These are phyloP conservation scores for Zoysia matrella DNA, from an alignment of 202 grass and related monocot genomes.

Conservation along the genomic window DNA sequence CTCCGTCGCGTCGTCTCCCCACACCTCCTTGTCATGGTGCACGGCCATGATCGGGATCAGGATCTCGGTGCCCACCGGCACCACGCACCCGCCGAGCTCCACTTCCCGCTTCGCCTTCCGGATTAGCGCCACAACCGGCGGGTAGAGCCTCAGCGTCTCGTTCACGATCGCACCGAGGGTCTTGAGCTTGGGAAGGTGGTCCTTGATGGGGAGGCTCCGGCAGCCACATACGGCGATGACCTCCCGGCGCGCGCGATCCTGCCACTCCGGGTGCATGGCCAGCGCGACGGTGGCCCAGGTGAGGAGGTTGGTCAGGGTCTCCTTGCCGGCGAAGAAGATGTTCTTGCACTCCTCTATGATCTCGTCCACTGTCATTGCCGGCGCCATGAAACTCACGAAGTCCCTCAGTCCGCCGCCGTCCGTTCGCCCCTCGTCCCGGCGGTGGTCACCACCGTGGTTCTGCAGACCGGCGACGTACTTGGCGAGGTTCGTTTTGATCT, in stretches of 20 bases:
- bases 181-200: slow-evolving; percentile 66
- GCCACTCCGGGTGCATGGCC: slow-evolving; percentile 87
- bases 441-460: background rate
- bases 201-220: slow-evolving; percentile 43
- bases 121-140: slow-evolving; percentile 76
- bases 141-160: slow-evolving; percentile 70
- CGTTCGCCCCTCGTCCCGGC: background rate
- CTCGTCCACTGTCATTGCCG: slow-evolving; percentile 48
- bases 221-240: slow-evolving; percentile 61
- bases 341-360: slow-evolving; percentile 93
- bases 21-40: slow-evolving; percentile 67
- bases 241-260: slow-evolving; percentile 72
- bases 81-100: slow-evolving; percentile 57
- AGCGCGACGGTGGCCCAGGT: slow-evolving; percentile 77
- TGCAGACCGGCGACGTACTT: slow-evolving; percentile 54
- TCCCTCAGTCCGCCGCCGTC: slow-evolving; percentile 39
- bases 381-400: slow-evolving; percentile 49
- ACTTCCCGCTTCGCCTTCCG: slow-evolving; percentile 63
- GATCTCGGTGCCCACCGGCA: slow-evolving; percentile 75
- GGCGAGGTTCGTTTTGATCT: slow-evolving; percentile 53
- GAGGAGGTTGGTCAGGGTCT: slow-evolving; percentile 73
- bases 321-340: slow-evolving; percentile 94
- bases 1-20: slow-evolving; percentile 62
- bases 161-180: slow-evolving; percentile 67
- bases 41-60: slow-evolving; percentile 75